These are phyloP conservation scores for Linanthus parryae DNA, from an alignment of 148 eudicot species.

Conservation along the genomic window DNA sequence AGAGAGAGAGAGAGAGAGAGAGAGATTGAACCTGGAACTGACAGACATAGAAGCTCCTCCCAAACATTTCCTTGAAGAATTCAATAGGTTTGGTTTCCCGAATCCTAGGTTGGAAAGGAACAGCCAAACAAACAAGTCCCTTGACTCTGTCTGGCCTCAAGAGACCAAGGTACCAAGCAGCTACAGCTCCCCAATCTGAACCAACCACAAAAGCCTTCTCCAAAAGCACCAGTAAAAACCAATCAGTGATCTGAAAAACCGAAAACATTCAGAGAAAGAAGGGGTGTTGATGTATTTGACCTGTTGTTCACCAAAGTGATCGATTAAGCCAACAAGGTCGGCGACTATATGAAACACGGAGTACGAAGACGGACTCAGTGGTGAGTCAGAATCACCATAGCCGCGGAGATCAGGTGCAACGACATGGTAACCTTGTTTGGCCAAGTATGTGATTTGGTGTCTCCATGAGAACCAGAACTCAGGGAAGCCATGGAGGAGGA, in stretches of 20 bases:
- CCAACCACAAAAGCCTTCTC: slow-evolving; percentile 49
- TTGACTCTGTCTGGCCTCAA: slow-evolving; percentile 50
- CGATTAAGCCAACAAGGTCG: slow-evolving; percentile 45
- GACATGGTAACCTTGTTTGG: slow-evolving; percentile 37
- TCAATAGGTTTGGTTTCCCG: slow-evolving; percentile 19
- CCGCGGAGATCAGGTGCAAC: slow-evolving; percentile 57
- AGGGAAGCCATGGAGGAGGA: slow-evolving; percentile 56
- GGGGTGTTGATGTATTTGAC: slow-evolving; percentile 26
- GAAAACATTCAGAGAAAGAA: no score
- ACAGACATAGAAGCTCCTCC: slow-evolving; percentile 30
- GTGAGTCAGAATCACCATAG: slow-evolving; percentile 44
- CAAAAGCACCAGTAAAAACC: no score
- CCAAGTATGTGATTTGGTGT: slow-evolving; percentile 45
- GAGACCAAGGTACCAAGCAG: slow-evolving; percentile 44
- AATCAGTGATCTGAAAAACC: no score
- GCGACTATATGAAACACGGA: slow-evolving; percentile 38
- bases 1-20: slow-evolving; percentile 12
- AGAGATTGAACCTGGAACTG: slow-evolving; percentile 44
- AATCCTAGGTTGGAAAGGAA: slow-evolving; percentile 30
- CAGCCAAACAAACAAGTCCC: slow-evolving; percentile 29
- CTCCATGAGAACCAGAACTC: slow-evolving; percentile 60
- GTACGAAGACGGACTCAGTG: slow-evolving; percentile 40
- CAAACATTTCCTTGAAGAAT: slow-evolving; percentile 23
- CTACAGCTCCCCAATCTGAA: slow-evolving; percentile 52
- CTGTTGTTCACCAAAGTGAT: slow-evolving; percentile 33